phyloP scores from a whole-genome alignment of 1,284 basidiomycete genomes.

The Sphagnurus paluster region DNA sequence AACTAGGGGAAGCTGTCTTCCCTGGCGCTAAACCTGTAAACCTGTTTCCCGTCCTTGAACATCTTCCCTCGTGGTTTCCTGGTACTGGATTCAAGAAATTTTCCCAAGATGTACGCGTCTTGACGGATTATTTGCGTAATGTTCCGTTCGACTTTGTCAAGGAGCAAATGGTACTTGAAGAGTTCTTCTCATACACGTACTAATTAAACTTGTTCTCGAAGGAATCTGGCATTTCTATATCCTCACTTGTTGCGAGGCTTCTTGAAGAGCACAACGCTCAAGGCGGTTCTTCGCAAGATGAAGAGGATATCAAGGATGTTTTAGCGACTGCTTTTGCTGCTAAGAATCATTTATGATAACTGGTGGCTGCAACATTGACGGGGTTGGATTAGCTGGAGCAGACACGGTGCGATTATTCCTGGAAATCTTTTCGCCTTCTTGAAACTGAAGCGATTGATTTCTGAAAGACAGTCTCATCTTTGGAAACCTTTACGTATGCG shows the following conservation, averaged over 20 bases:
- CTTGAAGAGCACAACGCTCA: conserved; percentile 3
- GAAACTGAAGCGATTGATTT: background rate
- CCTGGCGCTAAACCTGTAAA: conserved; percentile 24
- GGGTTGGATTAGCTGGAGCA: conserved; percentile 21
- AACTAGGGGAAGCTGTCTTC: conserved; percentile 13
- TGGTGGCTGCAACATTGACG: no score
- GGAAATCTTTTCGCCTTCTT: background rate
- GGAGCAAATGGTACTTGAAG: conserved; percentile 12
- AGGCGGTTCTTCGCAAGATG: background rate
- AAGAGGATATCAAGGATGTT: conserved; percentile 12
- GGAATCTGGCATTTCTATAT: conserved; percentile 6
- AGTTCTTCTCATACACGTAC: background rate
- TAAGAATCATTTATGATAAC: no score
- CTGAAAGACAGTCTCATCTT: conserved; percentile 14
- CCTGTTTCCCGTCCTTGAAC: conserved; percentile 19
- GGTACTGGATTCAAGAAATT: conserved; percentile 33
- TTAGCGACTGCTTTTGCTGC: conserved; percentile 16
- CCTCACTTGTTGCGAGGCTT: conserved; percentile 9
- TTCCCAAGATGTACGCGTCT: conserved; percentile 22
- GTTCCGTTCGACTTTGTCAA: conserved; percentile 13
- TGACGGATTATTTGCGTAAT: conserved; percentile 15
- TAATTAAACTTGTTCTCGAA: background rate
- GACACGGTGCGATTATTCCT: no score
- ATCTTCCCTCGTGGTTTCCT: conserved; percentile 26
- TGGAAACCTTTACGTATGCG: conserved; percentile 22